Evolutionary conservation across 2,329 filamentous ascomycete genomes (phyloP), one percentile per base, ranked within the genome.

Genomic region (Harringtonia lauricola): DNA sequence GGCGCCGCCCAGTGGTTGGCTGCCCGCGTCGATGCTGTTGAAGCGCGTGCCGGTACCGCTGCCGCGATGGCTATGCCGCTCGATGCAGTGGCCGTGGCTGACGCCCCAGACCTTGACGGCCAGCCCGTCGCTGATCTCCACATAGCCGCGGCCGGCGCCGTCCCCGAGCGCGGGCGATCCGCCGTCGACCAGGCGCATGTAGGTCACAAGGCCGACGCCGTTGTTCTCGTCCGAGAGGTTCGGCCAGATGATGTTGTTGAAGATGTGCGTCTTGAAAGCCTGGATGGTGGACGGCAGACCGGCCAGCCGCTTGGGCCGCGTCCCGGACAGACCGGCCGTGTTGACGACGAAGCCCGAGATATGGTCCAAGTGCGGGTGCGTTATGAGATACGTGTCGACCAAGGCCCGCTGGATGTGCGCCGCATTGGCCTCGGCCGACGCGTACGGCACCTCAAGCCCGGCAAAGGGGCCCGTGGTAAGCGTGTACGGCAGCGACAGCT

Each of bases 231-330:
- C 90, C 0, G 87, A 94, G 33, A 98, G 66, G 53, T 98, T 98
- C 0, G 92, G 92, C 92, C 92, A 98, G 43, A 96, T 94, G 46
- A 95, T 69, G 56, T 95, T 94, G 63, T 98, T 98, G 68, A 98
- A 98, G 47, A 98, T 86, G 62, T 98, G 89, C 1, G 72, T 79
- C 60, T 95, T 96, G 62, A 98, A 81, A 0, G 90, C 89, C 37
- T 86, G 74, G 41, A 98, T 89, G n/a, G 90, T 94, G 24, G 79
- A 82, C 0, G 89, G 87, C 4, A 96, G 67, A 0, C 85, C 90
- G 1, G 90, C 88, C 14, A 98, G 69, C 21, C 83, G 79, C 63
- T 96, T 98, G 0, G 88, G 86, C 24, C 81, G 78, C 2, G 83
- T 77, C 26, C 84, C 85, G 26, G 86, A 82, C 18, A 94, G 76